Evolutionary conservation across 2,329 filamentous ascomycete species (phyloP).

Genomic region (Xylariaceae sp.): DNA sequence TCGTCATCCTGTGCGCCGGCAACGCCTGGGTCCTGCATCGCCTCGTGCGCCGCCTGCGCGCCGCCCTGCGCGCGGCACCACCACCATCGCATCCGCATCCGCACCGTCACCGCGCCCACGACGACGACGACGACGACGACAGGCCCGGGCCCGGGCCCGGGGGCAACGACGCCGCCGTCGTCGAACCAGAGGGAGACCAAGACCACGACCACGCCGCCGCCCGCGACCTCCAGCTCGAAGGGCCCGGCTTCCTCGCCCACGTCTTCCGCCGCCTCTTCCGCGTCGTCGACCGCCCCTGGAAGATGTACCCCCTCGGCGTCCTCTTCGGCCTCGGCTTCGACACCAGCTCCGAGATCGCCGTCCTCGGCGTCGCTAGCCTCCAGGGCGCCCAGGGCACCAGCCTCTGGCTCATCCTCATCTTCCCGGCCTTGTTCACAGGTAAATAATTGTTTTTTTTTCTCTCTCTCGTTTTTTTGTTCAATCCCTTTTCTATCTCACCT

Average conservation of each 20-base stretch:
- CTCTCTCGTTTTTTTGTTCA: not conserved
- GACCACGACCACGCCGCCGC: constrained; percentile 22
- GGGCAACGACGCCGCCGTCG: no score
- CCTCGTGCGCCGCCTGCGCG: constrained; percentile 64
- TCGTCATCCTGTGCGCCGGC: constrained; percentile 76
- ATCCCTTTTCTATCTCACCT: not conserved
- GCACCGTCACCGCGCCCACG: constrained; percentile 25
- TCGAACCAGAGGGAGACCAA: constrained; percentile 15
- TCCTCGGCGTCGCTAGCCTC: constrained; percentile 85
- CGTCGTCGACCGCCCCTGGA: constrained; percentile 75
- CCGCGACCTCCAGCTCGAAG: constrained; percentile 64
- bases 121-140: constrained; percentile 16
- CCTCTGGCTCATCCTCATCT: constrained; percentile 91
- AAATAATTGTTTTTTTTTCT: constrained; percentile 14
- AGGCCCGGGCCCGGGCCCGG: no score
- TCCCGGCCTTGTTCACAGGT: constrained; percentile 85
- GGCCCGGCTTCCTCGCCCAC: constrained; percentile 68
- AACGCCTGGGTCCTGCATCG: constrained; percentile 84
- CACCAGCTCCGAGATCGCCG: constrained; percentile 88
- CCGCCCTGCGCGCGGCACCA: constrained; percentile 43
- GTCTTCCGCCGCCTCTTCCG: constrained; percentile 74
- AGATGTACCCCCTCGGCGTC: constrained; percentile 57
- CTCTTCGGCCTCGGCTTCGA: constrained; percentile 93
- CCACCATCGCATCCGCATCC: constrained; percentile 13
- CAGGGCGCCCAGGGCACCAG: constrained; percentile 81